Evolutionary conservation across 169 alveolate species (phyloP), one percentile per base, ranked within the genome.

Genomic region (Cystoisospora suis): DNA sequence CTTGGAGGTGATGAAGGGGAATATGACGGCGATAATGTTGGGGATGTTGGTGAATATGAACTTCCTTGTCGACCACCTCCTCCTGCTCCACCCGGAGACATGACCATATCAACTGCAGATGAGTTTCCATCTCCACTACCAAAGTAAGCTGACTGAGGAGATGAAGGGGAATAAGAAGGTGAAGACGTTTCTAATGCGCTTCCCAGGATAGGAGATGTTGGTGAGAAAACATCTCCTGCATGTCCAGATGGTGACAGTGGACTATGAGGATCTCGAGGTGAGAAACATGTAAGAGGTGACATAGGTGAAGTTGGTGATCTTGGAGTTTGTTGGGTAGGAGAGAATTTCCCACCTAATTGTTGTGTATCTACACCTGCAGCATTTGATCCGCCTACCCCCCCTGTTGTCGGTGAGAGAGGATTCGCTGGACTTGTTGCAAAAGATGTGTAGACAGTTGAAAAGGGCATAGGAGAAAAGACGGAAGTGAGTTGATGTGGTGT

Each of bases 271-370:
- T 81, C 87, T 15, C 87, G 90, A 75, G 87, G 97, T 58, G 92
- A 90, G 83, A 59, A 79, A 42, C 91, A 90, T 4, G 94, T 15
- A 34, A 90, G 88, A 4, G 86, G 91, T 23, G 94, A 75, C 91
- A 86, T 69, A 46, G 97, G 97, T 15, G 96, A 95, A 12, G 97
- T 95, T 40, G 98, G 98, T 40, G 97, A 94, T 49, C 90, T 90
- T 32, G 99, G 99, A 45, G 98, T 93, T 77, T 95, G 96, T 36
- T 94, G 93, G 0, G 97, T 95, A 38, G 98, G 98, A 27, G 98
- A 95, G 94, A 97, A 96, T 90, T 96, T 96, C 20, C 98, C 99
- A 1, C 98, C 98, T 83, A 86, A 59, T 92, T 88, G 88, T 89
- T 95, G 96, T 90, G 94, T 95, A 91, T 90, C 96, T 93, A 95